Conservation (phyloP, 1,284 basidiomycete genomes). For the Schizophyllum amplum region DNA sequence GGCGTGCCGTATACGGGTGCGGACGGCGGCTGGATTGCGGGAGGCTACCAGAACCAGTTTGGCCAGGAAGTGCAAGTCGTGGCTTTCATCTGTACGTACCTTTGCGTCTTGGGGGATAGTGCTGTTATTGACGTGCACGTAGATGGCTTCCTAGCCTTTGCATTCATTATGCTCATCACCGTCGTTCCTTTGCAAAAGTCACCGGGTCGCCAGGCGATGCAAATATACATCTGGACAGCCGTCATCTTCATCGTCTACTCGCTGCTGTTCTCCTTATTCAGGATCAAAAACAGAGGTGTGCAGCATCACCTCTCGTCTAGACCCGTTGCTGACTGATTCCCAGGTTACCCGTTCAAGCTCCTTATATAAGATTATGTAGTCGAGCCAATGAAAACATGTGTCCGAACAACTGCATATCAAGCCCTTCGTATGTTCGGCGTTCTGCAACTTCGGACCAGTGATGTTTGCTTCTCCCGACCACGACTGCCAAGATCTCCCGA, state of each 20-base stretch:
- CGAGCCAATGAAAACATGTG: no score
- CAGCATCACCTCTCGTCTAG: conserved; percentile 2
- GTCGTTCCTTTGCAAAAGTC: conserved; percentile 78
- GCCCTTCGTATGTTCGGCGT: no score
- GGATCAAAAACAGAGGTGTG: conserved; percentile 81
- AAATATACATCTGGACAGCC: conserved; percentile 84
- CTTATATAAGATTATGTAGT: no score
- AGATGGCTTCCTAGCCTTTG: conserved; percentile 82
- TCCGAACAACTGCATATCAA: no score
- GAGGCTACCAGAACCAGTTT: conserved; percentile 85
- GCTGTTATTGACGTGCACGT: conserved; percentile 7
- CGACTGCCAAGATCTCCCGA: no score
- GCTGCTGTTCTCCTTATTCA: conserved; percentile 83
- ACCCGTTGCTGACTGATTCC: not conserved
- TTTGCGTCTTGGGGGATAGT: conserved; percentile 5
- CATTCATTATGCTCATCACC: conserved; percentile 78
- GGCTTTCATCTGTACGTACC: conserved; percentile 72
- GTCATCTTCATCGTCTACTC: conserved; percentile 85
- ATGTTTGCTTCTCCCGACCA: no score
- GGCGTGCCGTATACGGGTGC: conserved; percentile 64
- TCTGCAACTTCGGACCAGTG: no score
- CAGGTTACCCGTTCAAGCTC: conserved; percentile 76
- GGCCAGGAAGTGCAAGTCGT: conserved; percentile 92
- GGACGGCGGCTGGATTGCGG: conserved; percentile 75
- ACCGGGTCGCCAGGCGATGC: conserved; percentile 70